phyloP scores from a whole-genome alignment of 257 asterid species.

The Pogostemon cablin region DNA sequence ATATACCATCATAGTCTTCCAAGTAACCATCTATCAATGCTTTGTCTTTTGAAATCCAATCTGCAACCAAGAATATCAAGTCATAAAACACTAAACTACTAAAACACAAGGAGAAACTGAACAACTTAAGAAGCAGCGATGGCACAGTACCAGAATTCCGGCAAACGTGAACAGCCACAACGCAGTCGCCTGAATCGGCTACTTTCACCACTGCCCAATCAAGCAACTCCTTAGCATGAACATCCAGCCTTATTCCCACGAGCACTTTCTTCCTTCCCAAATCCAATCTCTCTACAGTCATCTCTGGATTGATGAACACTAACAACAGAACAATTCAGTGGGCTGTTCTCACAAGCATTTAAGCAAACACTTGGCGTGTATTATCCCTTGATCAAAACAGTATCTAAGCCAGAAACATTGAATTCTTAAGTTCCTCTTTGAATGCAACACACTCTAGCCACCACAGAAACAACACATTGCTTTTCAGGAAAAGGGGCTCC shows the following conservation, averaged over 20 bases:
- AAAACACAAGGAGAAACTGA: neutral
- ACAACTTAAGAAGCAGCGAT: slow-evolving; percentile 2
- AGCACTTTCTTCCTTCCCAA: slow-evolving; percentile 63
- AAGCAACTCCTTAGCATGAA: slow-evolving; percentile 62
- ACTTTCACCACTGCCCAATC: slow-evolving; percentile 91
- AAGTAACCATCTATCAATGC: slow-evolving; percentile 61
- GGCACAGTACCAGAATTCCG: slow-evolving; percentile 59
- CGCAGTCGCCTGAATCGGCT: slow-evolving; percentile 77
- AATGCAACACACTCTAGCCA: slow-evolving; percentile 40
- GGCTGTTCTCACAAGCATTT: slow-evolving; percentile 27
- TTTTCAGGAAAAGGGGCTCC: slow-evolving; percentile 33
- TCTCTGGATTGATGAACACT: slow-evolving; percentile 33
- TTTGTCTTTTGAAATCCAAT: slow-evolving; percentile 51
- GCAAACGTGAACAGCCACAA: slow-evolving; percentile 84
- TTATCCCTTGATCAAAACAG: slow-evolving; percentile 20
- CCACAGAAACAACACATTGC: slow-evolving; percentile 35
- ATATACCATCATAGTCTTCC: slow-evolving; percentile 70
- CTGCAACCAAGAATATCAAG: slow-evolving; percentile 45
- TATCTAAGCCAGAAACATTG: slow-evolving; percentile 38
- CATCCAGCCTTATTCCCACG: slow-evolving; percentile 82
- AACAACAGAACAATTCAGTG: slow-evolving; percentile 24
- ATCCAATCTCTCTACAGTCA: slow-evolving; percentile 55
- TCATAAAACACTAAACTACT: slow-evolving; percentile 11
- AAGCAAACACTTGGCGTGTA: slow-evolving; percentile 23
- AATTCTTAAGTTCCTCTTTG: slow-evolving; percentile 37